Base-by-base conservation (phyloP, 2,329 filamentous ascomycete species). In the Zymoseptoria brevis region DNA sequence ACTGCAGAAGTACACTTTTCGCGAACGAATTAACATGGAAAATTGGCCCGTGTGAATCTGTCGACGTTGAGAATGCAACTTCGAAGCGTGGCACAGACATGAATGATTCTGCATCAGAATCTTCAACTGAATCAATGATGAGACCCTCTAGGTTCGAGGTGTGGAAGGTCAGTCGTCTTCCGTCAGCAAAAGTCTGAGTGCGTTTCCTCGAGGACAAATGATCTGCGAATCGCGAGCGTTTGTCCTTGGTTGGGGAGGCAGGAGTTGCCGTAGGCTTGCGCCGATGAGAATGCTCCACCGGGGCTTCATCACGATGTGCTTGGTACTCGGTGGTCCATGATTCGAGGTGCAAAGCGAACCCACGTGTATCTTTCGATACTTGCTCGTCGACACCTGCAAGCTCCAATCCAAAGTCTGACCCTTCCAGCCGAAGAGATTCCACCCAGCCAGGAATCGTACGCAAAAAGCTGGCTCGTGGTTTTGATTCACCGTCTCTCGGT, bases 321-420 rank as follows among this genome's bases (percentile, higher is more conserved):
- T 88, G 87, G 73, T 99, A 99, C 67, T 97, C 91, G 3, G 89
- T 85, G 0, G 87, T 89, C 84, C 92, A 94, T 0, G 87, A 89
- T 65, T 96, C 90, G 51, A 97, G 78, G 68, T 96, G 92, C 16
- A 99, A 71, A 0, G 90, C 90, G 49, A 96, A 81, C 19, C 94
- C 94, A 21, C 90, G 84, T 13, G 88, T 88, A 58, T 93, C 85
- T 51, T 87, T 83, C 0, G 92, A 96, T 35, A 97, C 90, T 19
- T 87, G 84, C 53, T 87, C 80, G 69, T 99, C 95, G 21, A 94
- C 80, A 1, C 94, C 94, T 19, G 94, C 94, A 56, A 97, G 83
- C 72, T 99, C 93, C 55, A 96, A 79, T 66, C 89, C 94, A 68
- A 96, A 91, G 63, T 96, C 90, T 4, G 88, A 88, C 1, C 90